A percentile compares a stretch with the other conserved stretches of the same genome.
Conservation (phyloP, 1,284 basidiomycete species). For the Fomitopsis schrenkii region DNA sequence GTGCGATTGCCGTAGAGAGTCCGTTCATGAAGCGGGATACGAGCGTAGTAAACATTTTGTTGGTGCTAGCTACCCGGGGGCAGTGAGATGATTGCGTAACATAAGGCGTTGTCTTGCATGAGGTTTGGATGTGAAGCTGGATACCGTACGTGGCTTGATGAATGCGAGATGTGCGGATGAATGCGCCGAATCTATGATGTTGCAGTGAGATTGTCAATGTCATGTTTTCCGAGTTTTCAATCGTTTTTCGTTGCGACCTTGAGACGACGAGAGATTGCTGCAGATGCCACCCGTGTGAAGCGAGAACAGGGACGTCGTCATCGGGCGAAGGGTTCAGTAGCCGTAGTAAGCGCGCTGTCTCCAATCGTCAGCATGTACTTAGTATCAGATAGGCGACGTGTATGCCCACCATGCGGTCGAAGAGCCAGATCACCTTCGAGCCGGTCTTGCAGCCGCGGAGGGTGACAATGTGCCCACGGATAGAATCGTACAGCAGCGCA, state of each 20-base stretch:
- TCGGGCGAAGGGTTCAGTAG: constrained; percentile 29
- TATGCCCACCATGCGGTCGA: constrained; percentile 45
- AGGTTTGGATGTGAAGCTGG: not conserved
- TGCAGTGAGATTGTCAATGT: not conserved
- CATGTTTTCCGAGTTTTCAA: constrained; percentile 2
- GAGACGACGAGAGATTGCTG: constrained; percentile 11
- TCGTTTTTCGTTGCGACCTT: not conserved
- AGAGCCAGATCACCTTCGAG: constrained; percentile 84
- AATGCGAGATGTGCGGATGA: not conserved
- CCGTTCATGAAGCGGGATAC: constrained; percentile 2
- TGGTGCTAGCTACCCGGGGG: not conserved
- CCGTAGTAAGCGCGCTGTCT: constrained; percentile 44
- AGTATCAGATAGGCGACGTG: constrained; percentile 31
- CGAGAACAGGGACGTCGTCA: constrained; percentile 13
- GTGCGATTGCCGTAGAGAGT: constrained; percentile 3
- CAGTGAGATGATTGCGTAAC: not conserved
- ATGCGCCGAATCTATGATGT: not conserved
- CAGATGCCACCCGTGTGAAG: constrained; percentile 4
- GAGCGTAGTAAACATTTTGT: not conserved
- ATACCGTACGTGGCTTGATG: not conserved
- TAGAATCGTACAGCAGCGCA: constrained; percentile 72
- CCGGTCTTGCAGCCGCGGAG: constrained; percentile 82
- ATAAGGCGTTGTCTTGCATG: constrained; percentile 1
- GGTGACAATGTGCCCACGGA: constrained; percentile 80
- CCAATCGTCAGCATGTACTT: constrained; percentile 37